phyloP scores from a whole-genome alignment of 129 eudicot genomes.

The Flaveria bidentis region DNA sequence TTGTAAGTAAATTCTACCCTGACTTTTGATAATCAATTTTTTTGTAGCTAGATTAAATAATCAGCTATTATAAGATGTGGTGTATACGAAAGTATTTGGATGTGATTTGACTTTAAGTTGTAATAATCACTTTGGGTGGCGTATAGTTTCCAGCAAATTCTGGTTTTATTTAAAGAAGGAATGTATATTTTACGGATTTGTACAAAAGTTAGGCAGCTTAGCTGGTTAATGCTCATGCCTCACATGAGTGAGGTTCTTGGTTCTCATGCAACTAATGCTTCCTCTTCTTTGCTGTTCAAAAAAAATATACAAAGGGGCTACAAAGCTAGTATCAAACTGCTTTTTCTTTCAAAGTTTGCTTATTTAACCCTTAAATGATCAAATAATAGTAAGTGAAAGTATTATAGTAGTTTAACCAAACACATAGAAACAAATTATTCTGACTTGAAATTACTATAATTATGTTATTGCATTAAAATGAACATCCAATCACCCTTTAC shows the following conservation, averaged over 20 bases:
- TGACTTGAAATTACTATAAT: not conserved
- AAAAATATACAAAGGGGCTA: not conserved
- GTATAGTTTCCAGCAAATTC: not conserved
- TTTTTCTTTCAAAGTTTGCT: not conserved
- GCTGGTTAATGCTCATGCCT: too few species aligned
- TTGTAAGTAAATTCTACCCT: not conserved
- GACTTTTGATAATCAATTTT: not conserved
- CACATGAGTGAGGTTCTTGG: too few species aligned
- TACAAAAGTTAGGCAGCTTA: too few species aligned
- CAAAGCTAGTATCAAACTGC: not conserved
- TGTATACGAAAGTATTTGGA: not conserved
- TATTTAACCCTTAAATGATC: not conserved
- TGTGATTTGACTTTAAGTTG: not conserved
- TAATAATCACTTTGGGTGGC: not conserved
- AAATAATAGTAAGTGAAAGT: not conserved
- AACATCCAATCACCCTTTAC: not conserved
- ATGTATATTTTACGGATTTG: not conserved
- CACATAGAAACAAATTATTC: not conserved
- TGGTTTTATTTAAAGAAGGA: not conserved
- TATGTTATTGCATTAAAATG: not conserved
- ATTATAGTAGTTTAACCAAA: not conserved
- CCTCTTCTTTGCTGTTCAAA: too few species aligned
- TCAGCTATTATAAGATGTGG: too few species aligned
- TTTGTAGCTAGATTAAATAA: not conserved
- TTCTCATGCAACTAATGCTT: too few species aligned